Base-by-base conservation (phyloP, 306 rosid species). In the Cyamopsis tetragonoloba region DNA sequence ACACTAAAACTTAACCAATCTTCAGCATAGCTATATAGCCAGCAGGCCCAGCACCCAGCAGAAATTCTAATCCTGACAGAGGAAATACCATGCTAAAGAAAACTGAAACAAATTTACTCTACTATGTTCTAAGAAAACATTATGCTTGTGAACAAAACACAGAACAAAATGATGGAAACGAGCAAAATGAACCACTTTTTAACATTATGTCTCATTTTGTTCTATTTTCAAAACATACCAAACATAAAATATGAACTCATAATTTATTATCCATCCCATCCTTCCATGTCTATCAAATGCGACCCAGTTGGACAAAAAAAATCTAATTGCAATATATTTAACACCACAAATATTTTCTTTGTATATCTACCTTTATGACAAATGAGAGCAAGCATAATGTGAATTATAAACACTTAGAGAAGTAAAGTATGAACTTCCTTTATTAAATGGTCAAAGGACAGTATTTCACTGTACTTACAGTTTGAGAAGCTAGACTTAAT, bases 401-500 rank as follows among this genome's bases (percentile, higher is more conserved):
- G 11, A 49, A 54, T 62, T 35, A 71, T 42, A 63, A 19, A 57
- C 67, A 44, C 23, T 49, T 10, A 3, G 31, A 14, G 22, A 69
- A 28, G 10, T 28, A 9, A 34, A 48, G 12, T 11, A 59, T 26
- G 53, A 71, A 6, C 37, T 47, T 50, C 62, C 39, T 34, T 20
- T 39, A 5, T 39, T 55, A 42, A 74, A 28, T 44, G 15, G 64
- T 48, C 44, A 28, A 42, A 39, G 46, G 28, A 42, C 42, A 62
- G 64, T 38, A 65, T 62, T 59, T 20, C 62, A 62, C 38, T 51
- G 62, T 41, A 87, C 99, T 90, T 77, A 91, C 99, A 35, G 99
- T 90, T 79, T 88, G 99, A 69, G 99, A 88, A 71, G 99, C 99
- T 61, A 95, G 83, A 59, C 79, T 83, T 75, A 90, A 53, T 32